Percentiles rank a stretch among this genome's conserved stretches.
These are phyloP conservation scores for Trichosporon sp. DNA, from an alignment of 1,284 basidiomycete genomes.

Conservation along the genomic window DNA sequence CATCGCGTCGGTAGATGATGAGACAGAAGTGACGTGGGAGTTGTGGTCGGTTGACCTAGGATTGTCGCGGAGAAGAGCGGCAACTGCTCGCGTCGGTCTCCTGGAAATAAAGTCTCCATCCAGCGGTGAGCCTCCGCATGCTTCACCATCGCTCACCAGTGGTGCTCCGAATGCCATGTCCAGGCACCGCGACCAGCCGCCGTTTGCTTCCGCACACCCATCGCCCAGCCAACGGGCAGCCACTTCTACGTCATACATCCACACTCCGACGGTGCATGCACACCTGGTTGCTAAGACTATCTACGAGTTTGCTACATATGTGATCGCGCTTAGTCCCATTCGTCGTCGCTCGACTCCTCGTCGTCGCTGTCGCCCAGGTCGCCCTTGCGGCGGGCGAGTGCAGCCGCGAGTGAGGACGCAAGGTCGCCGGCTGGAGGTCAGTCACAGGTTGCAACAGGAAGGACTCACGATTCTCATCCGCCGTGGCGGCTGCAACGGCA, in stretches of 20 bases:
- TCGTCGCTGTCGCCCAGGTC: slow-evolving; percentile 87
- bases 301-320: slow-evolving; percentile 1
- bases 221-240: not conserved
- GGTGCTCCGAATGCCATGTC: not conserved
- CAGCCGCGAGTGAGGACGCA: slow-evolving; percentile 68
- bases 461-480: slow-evolving; percentile 39
- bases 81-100: not conserved
- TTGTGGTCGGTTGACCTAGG: not conserved
- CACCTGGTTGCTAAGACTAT: not conserved
- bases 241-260: slow-evolving; percentile 18
- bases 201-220: slow-evolving; percentile 8
- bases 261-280: not conserved
- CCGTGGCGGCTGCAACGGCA: slow-evolving; percentile 38
- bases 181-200: not conserved
- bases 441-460: not conserved
- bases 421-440: slow-evolving; percentile 59
- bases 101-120: slow-evolving; percentile 17
- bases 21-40: not conserved
- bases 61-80: not conserved
- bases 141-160: not conserved
- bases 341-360: slow-evolving; percentile 84
- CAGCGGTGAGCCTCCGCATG: not conserved
- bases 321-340: slow-evolving; percentile 67
- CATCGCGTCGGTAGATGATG: slow-evolving; percentile 25
- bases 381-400: slow-evolving; percentile 76